phyloP scores from a whole-genome alignment of 2,329 filamentous ascomycete species.

The Botryotinia narcissicola region DNA sequence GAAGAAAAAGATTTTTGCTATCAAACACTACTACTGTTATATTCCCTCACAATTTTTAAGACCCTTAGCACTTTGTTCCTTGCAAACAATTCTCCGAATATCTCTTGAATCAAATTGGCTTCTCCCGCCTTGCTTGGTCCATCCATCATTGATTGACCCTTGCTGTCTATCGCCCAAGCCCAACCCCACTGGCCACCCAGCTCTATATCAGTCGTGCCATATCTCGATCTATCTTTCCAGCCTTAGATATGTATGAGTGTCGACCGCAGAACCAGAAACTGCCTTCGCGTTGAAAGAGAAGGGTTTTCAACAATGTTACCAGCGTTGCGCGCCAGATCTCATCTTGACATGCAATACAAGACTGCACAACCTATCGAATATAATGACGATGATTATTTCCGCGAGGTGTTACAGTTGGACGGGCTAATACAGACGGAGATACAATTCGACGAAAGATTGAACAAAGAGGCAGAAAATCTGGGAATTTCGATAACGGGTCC shows the following conservation, averaged over 20 bases:
- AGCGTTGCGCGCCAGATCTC: constrained; percentile 19
- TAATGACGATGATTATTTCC: constrained; percentile 33
- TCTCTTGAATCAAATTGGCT: constrained; percentile 3
- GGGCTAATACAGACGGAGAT: constrained; percentile 31
- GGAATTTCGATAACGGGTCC: constrained; percentile 34
- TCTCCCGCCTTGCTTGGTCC: constrained; percentile 12
- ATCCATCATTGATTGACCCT: constrained; percentile 2
- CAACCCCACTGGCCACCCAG: neutral
- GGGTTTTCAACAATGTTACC: constrained; percentile 18
- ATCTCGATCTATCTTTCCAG: neutral
- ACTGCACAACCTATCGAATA: constrained; percentile 24
- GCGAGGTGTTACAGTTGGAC: constrained; percentile 36
- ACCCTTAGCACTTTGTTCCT: neutral
- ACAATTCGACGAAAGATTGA: constrained; percentile 30
- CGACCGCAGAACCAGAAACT: constrained; percentile 11
- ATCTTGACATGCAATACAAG: constrained; percentile 19
- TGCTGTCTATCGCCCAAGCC: neutral
- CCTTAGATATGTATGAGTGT: constrained; percentile 19
- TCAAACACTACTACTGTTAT: neutral
- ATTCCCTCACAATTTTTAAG: neutral
- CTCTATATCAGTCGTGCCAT: neutral
- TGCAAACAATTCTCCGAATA: neutral
- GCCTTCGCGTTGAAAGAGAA: constrained; percentile 6
- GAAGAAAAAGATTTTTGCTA: neutral
- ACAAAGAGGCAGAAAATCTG: constrained; percentile 32